These are phyloP conservation scores for Fusarium sulawesiense DNA, from an alignment of 2,329 filamentous ascomycete species.

Conservation along the genomic window DNA sequence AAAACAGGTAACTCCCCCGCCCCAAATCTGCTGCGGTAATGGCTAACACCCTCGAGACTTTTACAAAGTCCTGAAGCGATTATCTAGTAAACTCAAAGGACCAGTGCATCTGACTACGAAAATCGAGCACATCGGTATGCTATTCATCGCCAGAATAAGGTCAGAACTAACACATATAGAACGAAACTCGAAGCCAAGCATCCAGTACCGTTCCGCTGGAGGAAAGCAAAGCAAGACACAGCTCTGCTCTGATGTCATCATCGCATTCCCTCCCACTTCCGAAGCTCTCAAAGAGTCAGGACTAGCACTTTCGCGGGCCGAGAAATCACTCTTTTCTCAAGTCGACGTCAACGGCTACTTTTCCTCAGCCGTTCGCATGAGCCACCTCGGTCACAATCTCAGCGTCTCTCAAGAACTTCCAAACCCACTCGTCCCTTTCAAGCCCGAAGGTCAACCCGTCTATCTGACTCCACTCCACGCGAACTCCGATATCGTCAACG, in stretches of 20 bases:
- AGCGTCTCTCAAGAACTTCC: background rate
- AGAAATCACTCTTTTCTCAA: background rate
- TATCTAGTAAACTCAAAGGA: background rate
- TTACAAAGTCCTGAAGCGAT: background rate
- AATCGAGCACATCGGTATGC: background rate
- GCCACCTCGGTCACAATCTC: background rate
- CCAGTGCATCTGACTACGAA: background rate
- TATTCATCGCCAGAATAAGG: background rate
- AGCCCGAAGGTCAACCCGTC: background rate
- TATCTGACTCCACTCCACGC: background rate
- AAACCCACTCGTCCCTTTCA: background rate
- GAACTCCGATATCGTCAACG: background rate
- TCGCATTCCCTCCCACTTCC: background rate
- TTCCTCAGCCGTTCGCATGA: conserved; percentile 2
- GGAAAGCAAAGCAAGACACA: background rate
- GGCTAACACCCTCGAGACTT: background rate
- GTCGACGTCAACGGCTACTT: background rate
- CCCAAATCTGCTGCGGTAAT: background rate
- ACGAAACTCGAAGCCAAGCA: background rate
- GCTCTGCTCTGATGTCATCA: background rate
- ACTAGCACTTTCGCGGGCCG: background rate
- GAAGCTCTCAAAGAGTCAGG: background rate
- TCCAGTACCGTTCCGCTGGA: background rate
- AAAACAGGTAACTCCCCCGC: background rate
- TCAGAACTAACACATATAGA: background rate